These are phyloP conservation scores for Candida nanaspora DNA, from an alignment of 805 yeast species.

Conservation along the genomic window DNA sequence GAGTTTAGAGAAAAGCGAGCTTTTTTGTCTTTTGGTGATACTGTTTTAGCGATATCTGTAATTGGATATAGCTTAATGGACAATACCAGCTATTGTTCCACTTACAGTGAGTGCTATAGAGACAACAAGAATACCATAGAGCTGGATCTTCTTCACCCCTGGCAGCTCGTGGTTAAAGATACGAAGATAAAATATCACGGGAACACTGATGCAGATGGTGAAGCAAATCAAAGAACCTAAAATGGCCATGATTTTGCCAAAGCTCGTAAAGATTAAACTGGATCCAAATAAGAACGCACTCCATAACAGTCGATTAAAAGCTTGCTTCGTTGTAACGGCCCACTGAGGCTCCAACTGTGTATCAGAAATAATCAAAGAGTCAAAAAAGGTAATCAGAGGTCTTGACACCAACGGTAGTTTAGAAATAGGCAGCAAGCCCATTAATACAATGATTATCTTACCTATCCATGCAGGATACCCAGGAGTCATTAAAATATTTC, in stretches of 20 bases:
- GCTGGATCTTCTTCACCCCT: slow-evolving; percentile 28
- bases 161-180: slow-evolving; percentile 41
- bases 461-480: slow-evolving; percentile 44
- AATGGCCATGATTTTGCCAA: slow-evolving; percentile 75
- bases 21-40: too few relatives aligned
- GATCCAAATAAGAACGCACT: slow-evolving; percentile 50
- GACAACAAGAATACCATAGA: slow-evolving; percentile 36
- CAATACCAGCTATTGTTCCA: slow-evolving; percentile 47
- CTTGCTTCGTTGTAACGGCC: slow-evolving; percentile 2
- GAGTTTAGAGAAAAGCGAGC: too few relatives aligned
- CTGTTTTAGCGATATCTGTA: too few relatives aligned
- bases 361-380: slow-evolving; percentile 19
- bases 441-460: slow-evolving; percentile 50
- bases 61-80: neutral
- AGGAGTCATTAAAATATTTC: slow-evolving; percentile 33
- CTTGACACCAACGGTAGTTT: slow-evolving; percentile 79
- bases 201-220: slow-evolving; percentile 71
- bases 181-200: slow-evolving; percentile 61
- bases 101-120: slow-evolving; percentile 42
- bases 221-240: slow-evolving; percentile 79
- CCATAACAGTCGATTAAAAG: slow-evolving; percentile 35
- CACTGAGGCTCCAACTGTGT: neutral
- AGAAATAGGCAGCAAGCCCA: slow-evolving; percentile 80
- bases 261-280: slow-evolving; percentile 65
- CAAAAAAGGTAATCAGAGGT: slow-evolving; percentile 71